A percentile compares a stretch with the other conserved stretches of the same genome.
Evolutionary conservation across 2,329 filamentous ascomycete species (phyloP).

Genomic region (Fulvia fulva): DNA sequence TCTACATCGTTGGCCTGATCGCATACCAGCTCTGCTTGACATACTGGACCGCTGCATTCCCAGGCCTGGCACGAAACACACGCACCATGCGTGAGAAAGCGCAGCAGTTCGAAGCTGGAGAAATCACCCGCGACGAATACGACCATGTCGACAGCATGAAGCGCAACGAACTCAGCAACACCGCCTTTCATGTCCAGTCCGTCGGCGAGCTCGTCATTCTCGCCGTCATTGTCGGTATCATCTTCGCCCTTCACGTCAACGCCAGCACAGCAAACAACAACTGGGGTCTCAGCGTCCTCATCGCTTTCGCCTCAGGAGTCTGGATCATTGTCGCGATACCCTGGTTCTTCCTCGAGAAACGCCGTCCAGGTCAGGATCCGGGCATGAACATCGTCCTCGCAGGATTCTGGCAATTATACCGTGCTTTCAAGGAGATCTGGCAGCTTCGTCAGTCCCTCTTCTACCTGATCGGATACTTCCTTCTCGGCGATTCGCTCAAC

Average conservation of each 20-base stretch:
- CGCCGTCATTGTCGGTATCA: slow-evolving; percentile 61
- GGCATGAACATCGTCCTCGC: slow-evolving; percentile 53
- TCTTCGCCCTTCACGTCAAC: slow-evolving; percentile 59
- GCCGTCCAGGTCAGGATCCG: slow-evolving; percentile 55
- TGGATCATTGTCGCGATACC: slow-evolving; percentile 63
- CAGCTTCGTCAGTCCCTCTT: slow-evolving; percentile 62
- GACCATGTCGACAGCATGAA: slow-evolving; percentile 59
- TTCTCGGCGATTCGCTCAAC: slow-evolving; percentile 66
- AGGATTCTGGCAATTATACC: slow-evolving; percentile 59
- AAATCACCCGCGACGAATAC: slow-evolving; percentile 57
- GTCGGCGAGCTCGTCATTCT: slow-evolving; percentile 60
- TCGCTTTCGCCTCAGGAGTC: slow-evolving; percentile 61
- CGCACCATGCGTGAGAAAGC: slow-evolving; percentile 48
- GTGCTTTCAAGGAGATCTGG: slow-evolving; percentile 59
- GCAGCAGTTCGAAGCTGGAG: slow-evolving; percentile 47
- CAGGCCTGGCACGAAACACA: slow-evolving; percentile 54
- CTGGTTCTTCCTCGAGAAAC: slow-evolving; percentile 65
- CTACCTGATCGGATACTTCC: slow-evolving; percentile 64
- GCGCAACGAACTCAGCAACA: slow-evolving; percentile 60
- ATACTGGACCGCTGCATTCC: slow-evolving; percentile 65
- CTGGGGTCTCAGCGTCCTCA: slow-evolving; percentile 61
- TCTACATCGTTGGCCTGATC: slow-evolving; percentile 65
- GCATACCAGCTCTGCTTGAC: slow-evolving; percentile 64
- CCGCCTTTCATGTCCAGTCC: slow-evolving; percentile 62
- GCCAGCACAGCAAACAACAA: slow-evolving; percentile 59